These are phyloP conservation scores for Thuja plicata DNA, from an alignment of 83 land plant genomes.

Conservation along the genomic window DNA sequence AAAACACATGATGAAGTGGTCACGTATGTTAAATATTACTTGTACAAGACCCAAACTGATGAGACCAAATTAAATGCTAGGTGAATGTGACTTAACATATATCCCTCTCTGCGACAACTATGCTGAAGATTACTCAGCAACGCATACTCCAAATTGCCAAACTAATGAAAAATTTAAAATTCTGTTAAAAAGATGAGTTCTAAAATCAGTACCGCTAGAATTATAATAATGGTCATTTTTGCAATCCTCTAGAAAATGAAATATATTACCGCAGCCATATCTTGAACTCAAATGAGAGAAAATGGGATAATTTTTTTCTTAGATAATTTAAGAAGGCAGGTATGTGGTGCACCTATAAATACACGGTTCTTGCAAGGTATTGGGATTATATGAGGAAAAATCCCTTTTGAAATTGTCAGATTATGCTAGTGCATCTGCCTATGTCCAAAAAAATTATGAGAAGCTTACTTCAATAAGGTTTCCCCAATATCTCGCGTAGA, in stretches of 20 bases:
- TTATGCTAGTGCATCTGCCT: slow-evolving; percentile 22
- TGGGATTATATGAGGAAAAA: slow-evolving; percentile 58
- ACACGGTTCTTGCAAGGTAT: slow-evolving; percentile 74
- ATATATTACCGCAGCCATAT: not conserved
- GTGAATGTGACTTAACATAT: not conserved
- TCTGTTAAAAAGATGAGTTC: too few relatives aligned
- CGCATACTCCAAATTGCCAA: not conserved
- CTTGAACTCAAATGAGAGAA: not conserved
- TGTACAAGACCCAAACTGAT: not conserved
- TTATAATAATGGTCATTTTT: not conserved
- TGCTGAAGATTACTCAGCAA: not conserved
- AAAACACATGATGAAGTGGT: not conserved
- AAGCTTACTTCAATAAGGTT: slow-evolving; percentile 36
- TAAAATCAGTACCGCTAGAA: not conserved
- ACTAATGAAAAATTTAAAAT: too few relatives aligned
- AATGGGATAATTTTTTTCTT: not conserved
- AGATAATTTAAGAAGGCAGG: not conserved
- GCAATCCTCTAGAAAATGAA: not conserved
- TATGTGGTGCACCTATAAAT: slow-evolving; percentile 59
- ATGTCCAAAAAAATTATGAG: slow-evolving; percentile 27
- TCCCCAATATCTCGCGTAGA: slow-evolving; percentile 20
- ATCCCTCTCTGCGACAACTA: not conserved
- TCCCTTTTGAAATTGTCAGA: slow-evolving; percentile 25
- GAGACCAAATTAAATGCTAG: not conserved
- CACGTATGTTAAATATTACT: not conserved